These are phyloP conservation scores for Boechera retrofracta DNA, from an alignment of 345 rosid genomes.

Conservation along the genomic window DNA sequence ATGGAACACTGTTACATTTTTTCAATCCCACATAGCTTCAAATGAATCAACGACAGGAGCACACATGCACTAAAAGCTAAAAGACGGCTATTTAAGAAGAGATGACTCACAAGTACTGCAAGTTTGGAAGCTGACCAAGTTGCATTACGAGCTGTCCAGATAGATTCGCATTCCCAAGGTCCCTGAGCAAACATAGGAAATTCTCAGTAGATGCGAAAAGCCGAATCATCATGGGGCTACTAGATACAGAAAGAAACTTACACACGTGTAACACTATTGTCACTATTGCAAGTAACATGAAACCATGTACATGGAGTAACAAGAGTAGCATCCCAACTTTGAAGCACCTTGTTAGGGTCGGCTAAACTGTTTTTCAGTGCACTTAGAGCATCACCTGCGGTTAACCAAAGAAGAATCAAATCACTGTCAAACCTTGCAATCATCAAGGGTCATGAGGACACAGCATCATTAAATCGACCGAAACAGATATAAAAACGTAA, in stretches of 20 bases:
- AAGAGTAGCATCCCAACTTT: constrained; percentile 93
- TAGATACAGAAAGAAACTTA: constrained; percentile 54
- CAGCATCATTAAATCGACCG: background rate
- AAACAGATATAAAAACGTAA: background rate
- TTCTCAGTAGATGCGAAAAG: constrained; percentile 3
- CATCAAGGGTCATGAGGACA: constrained; percentile 1
- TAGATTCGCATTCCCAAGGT: constrained; percentile 53
- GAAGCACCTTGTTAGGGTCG: constrained; percentile 85
- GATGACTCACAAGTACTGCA: constrained; percentile 90
- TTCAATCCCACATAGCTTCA: background rate
- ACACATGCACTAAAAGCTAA: background rate
- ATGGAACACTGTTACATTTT: background rate
- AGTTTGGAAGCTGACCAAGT: constrained; percentile 62
- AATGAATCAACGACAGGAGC: constrained; percentile 1
- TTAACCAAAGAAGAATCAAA: background rate
- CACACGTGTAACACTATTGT: constrained; percentile 87
- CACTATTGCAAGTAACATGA: constrained; percentile 87
- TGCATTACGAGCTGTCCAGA: constrained; percentile 50
- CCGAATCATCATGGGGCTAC: constrained; percentile 19
- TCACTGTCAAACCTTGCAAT: background rate
- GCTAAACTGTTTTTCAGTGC: constrained; percentile 65
- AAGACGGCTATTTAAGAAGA: background rate
- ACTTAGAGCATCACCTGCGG: constrained; percentile 83
- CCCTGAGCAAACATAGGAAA: constrained; percentile 41
- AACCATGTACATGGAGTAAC: constrained; percentile 95